A percentile compares a stretch with the other conserved stretches of the same genome.
Conservation (phyloP, 495 filamentous ascomycete genomes). For the Lasiosphaeria miniovina region DNA sequence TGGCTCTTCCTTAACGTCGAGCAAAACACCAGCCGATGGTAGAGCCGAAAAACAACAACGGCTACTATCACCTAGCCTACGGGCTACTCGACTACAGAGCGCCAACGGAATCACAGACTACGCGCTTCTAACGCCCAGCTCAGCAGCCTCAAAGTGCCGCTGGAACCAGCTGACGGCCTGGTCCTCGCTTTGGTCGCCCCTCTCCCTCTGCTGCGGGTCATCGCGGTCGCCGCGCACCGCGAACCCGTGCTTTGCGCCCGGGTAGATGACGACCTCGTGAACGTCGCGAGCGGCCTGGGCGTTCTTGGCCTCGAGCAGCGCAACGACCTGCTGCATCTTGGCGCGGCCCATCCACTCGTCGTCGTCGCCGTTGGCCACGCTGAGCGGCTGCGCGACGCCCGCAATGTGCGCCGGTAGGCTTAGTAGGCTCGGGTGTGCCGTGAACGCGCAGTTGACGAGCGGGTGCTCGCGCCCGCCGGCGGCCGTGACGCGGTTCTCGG, state of each 20-base stretch:
- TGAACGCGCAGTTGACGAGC: constrained; percentile 53
- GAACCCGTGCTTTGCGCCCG: constrained; percentile 61
- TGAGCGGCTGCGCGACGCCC: constrained; percentile 49
- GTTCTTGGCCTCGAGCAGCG: constrained; percentile 42
- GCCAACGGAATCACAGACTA: too few relatives aligned
- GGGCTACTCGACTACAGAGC: too few relatives aligned
- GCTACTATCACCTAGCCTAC: too few relatives aligned
- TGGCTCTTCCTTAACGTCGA: too few relatives aligned
- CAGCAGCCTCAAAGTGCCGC: constrained; percentile 18
- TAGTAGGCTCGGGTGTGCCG: constrained; percentile 54
- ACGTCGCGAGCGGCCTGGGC: constrained; percentile 1
- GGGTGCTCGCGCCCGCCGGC: constrained; percentile 28
- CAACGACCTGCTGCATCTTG: constrained; percentile 42
- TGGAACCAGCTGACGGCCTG: constrained; percentile 55
- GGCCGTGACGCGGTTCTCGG: constrained; percentile 14
- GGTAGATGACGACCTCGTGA: constrained; percentile 52
- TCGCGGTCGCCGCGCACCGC: constrained; percentile 49
- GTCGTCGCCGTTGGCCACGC: constrained; percentile 53
- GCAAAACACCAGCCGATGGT: too few relatives aligned
- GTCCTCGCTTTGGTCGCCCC: constrained; percentile 44
- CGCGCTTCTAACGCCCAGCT: background rate
- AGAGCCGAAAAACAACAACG: too few relatives aligned
- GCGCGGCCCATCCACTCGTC: constrained; percentile 44
- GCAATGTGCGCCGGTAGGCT: constrained; percentile 54
- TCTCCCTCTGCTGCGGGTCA: constrained; percentile 42